A percentile compares a stretch with the other conserved stretches of the same genome.
Evolutionary conservation across 441 rosid genomes (phyloP).

Genomic region (Adansonia gregorii): DNA sequence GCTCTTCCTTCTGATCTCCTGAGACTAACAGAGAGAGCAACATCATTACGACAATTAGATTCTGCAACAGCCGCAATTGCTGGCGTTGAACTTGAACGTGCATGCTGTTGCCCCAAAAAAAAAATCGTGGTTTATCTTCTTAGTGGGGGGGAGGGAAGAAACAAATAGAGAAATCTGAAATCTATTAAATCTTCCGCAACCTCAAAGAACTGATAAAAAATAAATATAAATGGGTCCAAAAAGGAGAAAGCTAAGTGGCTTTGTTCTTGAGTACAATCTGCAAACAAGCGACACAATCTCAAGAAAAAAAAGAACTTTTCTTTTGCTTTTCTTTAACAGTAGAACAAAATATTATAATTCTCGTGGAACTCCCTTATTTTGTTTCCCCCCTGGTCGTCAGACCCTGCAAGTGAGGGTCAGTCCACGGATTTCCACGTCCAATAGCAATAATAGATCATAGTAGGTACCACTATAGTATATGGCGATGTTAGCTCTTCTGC

Average conservation of each 20-base stretch:
- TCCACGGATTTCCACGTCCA: no score
- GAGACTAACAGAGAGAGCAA: conserved; percentile 39
- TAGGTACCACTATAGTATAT: no score
- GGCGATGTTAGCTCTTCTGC: no score
- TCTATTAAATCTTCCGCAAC: neutral
- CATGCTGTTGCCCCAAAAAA: conserved; percentile 27
- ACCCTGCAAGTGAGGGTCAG: no score
- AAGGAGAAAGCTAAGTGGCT: conserved; percentile 41
- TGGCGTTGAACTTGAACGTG: neutral
- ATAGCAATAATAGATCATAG: no score
- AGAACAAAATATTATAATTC: no score
- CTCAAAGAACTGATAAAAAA: conserved; percentile 14
- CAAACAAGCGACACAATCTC: no score
- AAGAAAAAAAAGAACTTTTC: no score
- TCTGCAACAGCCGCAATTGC: conserved; percentile 23
- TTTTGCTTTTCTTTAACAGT: no score
- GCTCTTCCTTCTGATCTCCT: conserved; percentile 34
- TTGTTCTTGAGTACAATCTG: conserved; percentile 19
- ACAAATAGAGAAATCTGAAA: neutral
- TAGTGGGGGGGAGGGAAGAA: neutral
- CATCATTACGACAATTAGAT: conserved; percentile 33
- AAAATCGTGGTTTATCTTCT: conserved; percentile 17
- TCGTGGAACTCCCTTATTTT: no score
- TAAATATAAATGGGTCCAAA: conserved; percentile 22
- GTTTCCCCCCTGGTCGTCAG: no score